Evolutionary conservation across 768 basidiomycete species (phyloP).

Genomic region (Fibroporia radiculosa): DNA sequence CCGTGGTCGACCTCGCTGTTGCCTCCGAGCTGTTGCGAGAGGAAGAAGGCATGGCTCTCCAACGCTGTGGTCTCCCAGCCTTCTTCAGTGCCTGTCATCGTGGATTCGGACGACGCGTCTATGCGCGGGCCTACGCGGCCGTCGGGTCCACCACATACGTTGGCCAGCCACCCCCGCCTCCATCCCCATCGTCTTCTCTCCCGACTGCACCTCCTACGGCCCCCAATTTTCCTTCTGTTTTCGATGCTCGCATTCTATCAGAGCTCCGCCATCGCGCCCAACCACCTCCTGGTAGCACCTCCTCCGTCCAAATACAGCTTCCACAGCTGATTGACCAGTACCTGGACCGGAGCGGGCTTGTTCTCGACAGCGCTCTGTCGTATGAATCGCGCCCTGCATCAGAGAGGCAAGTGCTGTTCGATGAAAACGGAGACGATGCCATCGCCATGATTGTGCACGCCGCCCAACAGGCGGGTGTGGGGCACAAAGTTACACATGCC

Average conservation of each 20-base stretch:
- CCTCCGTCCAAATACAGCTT: conserved; percentile 9
- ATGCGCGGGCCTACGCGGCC: conserved; percentile 15
- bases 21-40: too few relatives aligned
- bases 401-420: conserved; percentile 22
- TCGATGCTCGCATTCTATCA: conserved; percentile 19
- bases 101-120: neutral
- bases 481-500: conserved; percentile 41
- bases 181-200: conserved; percentile 4
- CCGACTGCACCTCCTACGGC: conserved; percentile 1
- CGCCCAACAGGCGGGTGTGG: conserved; percentile 23
- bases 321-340: conserved; percentile 37
- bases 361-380: conserved; percentile 34
- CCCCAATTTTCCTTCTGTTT: neutral
- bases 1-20: too few relatives aligned
- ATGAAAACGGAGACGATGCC: conserved; percentile 15
- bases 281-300: neutral
- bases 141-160: conserved; percentile 17
- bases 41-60: too few relatives aligned
- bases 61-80: too few relatives aligned
- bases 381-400: conserved; percentile 43
- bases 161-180: conserved; percentile 17
- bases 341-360: conserved; percentile 30
- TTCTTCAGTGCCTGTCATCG: too few relatives aligned
- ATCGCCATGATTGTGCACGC: conserved; percentile 50
- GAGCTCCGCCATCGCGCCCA: conserved; percentile 10